These are phyloP conservation scores for Arthrobotrys megalospora DNA, from an alignment of 2,329 filamentous ascomycete species.

Conservation along the genomic window DNA sequence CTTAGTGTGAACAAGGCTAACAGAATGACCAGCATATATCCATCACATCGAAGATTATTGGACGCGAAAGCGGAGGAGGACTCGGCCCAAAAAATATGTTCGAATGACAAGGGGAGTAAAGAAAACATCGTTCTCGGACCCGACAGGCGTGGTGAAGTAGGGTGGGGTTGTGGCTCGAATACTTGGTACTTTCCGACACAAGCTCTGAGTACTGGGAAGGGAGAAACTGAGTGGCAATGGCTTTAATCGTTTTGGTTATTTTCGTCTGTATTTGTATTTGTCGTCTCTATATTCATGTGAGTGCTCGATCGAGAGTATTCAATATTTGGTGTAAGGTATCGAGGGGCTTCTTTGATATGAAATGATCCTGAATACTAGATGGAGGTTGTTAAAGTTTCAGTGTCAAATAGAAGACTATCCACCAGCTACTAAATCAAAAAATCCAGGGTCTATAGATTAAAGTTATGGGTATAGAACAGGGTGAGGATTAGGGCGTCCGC, in stretches of 20 bases:
- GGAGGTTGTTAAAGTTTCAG: no score
- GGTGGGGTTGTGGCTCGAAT: not conserved
- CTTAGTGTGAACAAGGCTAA: not conserved
- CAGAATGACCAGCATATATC: not conserved
- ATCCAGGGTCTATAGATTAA: no score
- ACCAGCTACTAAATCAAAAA: no score
- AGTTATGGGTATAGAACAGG: no score
- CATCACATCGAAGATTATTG: not conserved
- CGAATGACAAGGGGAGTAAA: no score
- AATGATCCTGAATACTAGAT: no score
- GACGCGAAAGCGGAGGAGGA: not conserved
- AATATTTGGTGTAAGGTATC: no score
- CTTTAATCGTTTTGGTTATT: not conserved
- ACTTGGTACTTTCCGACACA: conserved; percentile 9
- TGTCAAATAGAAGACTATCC: no score
- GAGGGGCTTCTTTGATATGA: no score
- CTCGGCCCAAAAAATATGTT: not conserved
- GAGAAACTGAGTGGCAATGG: not conserved
- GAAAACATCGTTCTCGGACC: not conserved
- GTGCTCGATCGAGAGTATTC: no score
- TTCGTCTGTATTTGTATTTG: not conserved
- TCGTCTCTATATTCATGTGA: not conserved
- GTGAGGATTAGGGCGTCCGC: no score
- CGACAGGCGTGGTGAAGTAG: not conserved
- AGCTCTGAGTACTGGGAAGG: not conserved